Evolutionary conservation across 306 rosid genomes (phyloP).

Genomic region (Prosopis cineraria): DNA sequence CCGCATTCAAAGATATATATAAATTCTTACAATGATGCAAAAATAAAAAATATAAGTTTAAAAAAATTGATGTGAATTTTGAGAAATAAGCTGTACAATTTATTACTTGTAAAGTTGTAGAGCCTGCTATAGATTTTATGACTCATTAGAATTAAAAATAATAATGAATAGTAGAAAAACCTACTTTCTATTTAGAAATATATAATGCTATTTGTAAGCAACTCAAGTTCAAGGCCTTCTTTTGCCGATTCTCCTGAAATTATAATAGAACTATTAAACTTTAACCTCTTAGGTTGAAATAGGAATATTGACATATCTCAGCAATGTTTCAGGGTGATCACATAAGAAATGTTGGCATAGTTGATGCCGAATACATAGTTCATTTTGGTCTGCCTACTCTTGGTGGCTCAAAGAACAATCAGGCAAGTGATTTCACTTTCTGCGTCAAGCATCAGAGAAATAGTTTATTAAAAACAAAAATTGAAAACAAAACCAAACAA

Average conservation of each 20-base stretch:
- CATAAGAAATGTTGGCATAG: conserved; percentile 70
- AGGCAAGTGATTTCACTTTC: conserved; percentile 50
- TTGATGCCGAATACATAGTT: conserved; percentile 78
- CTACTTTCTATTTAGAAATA: neutral
- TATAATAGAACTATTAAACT: neutral
- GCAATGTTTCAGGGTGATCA: conserved; percentile 73
- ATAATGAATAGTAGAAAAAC: neutral
- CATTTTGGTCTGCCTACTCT: conserved; percentile 92
- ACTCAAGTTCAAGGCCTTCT: neutral
- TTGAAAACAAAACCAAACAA: neutral
- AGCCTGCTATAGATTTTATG: no score
- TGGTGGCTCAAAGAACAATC: conserved; percentile 57
- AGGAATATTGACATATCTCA: neutral
- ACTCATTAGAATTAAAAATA: neutral
- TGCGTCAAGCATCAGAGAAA: neutral
- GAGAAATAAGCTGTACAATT: neutral
- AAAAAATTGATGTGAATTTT: neutral
- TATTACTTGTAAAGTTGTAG: neutral
- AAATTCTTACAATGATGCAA: neutral
- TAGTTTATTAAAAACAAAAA: no score
- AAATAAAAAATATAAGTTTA: neutral
- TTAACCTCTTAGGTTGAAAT: neutral
- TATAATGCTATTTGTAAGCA: neutral
- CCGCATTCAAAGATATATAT: neutral
- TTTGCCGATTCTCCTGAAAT: neutral